Percentiles rank a stretch among this genome's conserved stretches.
Conservation (phyloP, 2,329 filamentous ascomycete genomes). For the Alternaria sp. region DNA sequence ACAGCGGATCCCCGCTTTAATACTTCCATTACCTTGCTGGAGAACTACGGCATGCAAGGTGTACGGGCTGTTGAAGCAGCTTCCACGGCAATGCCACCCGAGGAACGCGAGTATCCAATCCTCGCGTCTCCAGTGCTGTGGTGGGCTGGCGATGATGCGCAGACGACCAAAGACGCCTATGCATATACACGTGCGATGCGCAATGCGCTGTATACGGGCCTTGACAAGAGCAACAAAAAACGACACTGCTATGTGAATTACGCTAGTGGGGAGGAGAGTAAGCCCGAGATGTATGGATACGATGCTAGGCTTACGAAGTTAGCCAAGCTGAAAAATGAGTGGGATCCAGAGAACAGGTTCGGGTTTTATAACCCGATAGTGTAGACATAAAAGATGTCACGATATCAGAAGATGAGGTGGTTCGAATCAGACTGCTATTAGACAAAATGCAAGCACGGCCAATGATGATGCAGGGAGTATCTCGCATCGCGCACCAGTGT, state of each 20-base stretch:
- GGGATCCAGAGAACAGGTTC: slow-evolving; percentile 42
- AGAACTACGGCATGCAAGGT: slow-evolving; percentile 35
- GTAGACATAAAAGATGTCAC: not conserved
- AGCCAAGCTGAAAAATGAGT: slow-evolving; percentile 37
- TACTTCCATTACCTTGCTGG: slow-evolving; percentile 25
- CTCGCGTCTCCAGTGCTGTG: slow-evolving; percentile 25
- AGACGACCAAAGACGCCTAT: slow-evolving; percentile 21
- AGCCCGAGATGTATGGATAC: slow-evolving; percentile 43
- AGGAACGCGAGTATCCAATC: slow-evolving; percentile 48
- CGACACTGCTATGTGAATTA: slow-evolving; percentile 47
- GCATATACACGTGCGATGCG: slow-evolving; percentile 18
- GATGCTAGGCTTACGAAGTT: slow-evolving; percentile 38
- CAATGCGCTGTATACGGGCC: slow-evolving; percentile 22
- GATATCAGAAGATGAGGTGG: not conserved
- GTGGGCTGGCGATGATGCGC: slow-evolving; percentile 24
- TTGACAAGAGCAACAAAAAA: slow-evolving; percentile 18
- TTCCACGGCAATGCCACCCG: slow-evolving; percentile 23
- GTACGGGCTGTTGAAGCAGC: slow-evolving; percentile 18
- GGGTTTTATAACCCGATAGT: slow-evolving; percentile 38
- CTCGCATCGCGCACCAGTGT: not conserved
- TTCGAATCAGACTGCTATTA: not conserved
- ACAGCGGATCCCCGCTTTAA: slow-evolving; percentile 31
- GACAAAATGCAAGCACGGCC: not conserved
- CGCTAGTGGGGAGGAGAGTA: slow-evolving; percentile 40
- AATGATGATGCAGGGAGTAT: not conserved